These are phyloP conservation scores for Candida dendrica DNA, from an alignment of 805 yeast species.

Conservation along the genomic window DNA sequence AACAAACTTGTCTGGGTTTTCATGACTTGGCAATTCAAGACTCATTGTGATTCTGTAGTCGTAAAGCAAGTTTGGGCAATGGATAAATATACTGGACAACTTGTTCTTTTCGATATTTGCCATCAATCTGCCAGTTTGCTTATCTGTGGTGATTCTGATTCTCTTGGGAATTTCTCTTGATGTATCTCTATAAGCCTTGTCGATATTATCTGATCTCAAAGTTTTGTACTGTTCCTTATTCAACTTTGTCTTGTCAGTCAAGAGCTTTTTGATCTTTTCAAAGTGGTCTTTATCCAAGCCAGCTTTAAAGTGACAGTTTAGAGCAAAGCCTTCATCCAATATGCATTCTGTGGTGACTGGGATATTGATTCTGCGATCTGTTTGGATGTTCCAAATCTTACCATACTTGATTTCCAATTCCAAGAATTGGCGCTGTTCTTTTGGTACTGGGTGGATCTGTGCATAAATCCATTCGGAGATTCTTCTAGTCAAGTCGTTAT, in stretches of 20 bases:
- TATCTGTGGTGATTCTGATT: slow-evolving; percentile 61
- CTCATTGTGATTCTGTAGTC: slow-evolving; percentile 74
- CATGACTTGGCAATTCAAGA: slow-evolving; percentile 67
- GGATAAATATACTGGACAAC: slow-evolving; percentile 63
- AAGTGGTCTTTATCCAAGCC: slow-evolving; percentile 60
- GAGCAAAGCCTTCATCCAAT: slow-evolving; percentile 39
- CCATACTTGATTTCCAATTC: slow-evolving; percentile 78
- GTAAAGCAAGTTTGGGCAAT: slow-evolving; percentile 68
- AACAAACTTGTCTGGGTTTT: slow-evolving; percentile 46
- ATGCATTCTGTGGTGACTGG: slow-evolving; percentile 68
- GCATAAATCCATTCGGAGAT: slow-evolving; percentile 89
- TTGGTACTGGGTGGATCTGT: slow-evolving; percentile 58
- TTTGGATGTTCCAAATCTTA: slow-evolving; percentile 53
- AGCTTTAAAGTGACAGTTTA: slow-evolving; percentile 52
- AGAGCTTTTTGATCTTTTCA: slow-evolving; percentile 45
- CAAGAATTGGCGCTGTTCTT: slow-evolving; percentile 42
- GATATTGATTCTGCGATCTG: slow-evolving; percentile 54
- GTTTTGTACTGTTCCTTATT: slow-evolving; percentile 50
- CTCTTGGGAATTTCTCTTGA: slow-evolving; percentile 56
- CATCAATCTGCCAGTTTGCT: slow-evolving; percentile 56
- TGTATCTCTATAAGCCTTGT: slow-evolving; percentile 55
- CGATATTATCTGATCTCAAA: slow-evolving; percentile 56
- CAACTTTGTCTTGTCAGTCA: slow-evolving; percentile 45
- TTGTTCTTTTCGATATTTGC: slow-evolving; percentile 69
- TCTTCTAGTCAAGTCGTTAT: slow-evolving; percentile 73